phyloP scores from a whole-genome alignment of 306 rosid species.

The Cicer judaicum region DNA sequence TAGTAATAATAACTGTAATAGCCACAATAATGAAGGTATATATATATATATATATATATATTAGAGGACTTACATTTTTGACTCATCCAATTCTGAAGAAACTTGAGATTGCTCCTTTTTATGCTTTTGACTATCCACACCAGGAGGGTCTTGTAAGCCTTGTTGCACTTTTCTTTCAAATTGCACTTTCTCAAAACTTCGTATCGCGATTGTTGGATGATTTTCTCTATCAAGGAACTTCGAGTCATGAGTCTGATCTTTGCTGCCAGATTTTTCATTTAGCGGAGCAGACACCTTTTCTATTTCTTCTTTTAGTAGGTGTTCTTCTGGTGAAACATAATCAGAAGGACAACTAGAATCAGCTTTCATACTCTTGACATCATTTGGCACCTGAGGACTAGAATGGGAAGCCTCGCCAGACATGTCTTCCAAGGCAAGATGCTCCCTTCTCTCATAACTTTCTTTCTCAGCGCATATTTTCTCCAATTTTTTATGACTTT shows the following conservation, averaged over 20 bases:
- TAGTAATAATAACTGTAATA: conserved; percentile 15
- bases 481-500: conserved; percentile 36
- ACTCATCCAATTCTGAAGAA: conserved; percentile 43
- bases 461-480: conserved; percentile 39
- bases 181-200: conserved; percentile 42
- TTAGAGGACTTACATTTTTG: conserved; percentile 54
- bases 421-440: conserved; percentile 39
- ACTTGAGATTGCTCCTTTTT: conserved; percentile 45
- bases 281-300: conserved; percentile 41
- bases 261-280: conserved; percentile 42
- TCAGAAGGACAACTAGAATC: conserved; percentile 40
- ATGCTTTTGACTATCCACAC: conserved; percentile 42
- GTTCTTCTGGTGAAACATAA: conserved; percentile 41
- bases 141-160: conserved; percentile 39
- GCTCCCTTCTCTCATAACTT: conserved; percentile 38
- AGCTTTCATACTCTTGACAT: conserved; percentile 39
- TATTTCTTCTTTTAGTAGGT: conserved; percentile 43
- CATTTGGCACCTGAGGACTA: conserved; percentile 38
- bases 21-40: conserved; percentile 1
- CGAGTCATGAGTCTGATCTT: conserved; percentile 41
- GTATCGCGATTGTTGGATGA: conserved; percentile 26
- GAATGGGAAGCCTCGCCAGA: conserved; percentile 38
- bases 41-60: neutral
- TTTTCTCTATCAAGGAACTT: conserved; percentile 44
- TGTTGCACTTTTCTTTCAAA: conserved; percentile 40